Evolutionary conservation across 2,329 filamentous ascomycete genomes (phyloP).

Genomic region (Xylaria sp.): DNA sequence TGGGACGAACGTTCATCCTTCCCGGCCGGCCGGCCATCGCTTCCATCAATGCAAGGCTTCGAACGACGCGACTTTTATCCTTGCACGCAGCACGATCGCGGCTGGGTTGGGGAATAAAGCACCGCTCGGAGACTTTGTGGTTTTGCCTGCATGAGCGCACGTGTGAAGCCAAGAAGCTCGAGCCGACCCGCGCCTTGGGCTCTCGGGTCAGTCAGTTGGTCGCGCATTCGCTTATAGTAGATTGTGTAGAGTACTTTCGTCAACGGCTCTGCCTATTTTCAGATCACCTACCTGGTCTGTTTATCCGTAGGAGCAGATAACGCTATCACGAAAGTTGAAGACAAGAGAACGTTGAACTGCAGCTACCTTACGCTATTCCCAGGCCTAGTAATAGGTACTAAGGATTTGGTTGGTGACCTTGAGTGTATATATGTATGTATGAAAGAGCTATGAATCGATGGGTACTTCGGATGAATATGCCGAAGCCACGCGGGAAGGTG

Average conservation of each 20-base stretch:
- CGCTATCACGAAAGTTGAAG: conserved; percentile 2
- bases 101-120: conserved; percentile 29
- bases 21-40: background rate
- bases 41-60: conserved; percentile 1
- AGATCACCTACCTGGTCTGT: background rate
- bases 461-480: background rate
- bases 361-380: background rate
- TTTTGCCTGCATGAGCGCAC: conserved; percentile 29
- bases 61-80: background rate
- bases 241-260: background rate
- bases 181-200: conserved; percentile 25
- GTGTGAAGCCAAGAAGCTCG: conserved; percentile 27
- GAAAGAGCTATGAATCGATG: background rate
- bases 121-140: conserved; percentile 1
- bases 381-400: background rate
- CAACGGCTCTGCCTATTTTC: conserved; percentile 15
- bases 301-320: background rate
- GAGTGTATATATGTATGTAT: background rate
- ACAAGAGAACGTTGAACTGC: background rate
- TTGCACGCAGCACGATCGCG: conserved; percentile 19
- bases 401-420: background rate
- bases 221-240: conserved; percentile 1
- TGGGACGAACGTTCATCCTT: conserved; percentile 27
- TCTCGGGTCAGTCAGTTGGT: background rate
- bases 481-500: background rate